Evolutionary conservation across 1,139 yeast species (phyloP), one percentile per base, ranked within the genome.

Genomic region (Nadsonia starkeyi-henricii): DNA sequence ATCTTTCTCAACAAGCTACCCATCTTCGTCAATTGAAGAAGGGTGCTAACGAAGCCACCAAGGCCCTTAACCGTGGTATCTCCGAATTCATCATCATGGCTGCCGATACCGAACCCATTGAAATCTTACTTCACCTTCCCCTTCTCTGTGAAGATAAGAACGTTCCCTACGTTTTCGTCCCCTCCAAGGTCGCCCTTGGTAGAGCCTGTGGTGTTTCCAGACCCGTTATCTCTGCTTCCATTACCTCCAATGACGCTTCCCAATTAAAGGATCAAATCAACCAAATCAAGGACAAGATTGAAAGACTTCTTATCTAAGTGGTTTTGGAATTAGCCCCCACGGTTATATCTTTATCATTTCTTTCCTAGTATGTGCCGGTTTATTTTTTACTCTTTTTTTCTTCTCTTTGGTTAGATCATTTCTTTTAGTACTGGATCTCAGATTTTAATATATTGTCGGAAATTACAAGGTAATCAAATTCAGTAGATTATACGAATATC

Each of bases 191-290:
- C 63, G 98, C 98, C 57, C 78, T 93, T 62, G 98, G 99, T 69
- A 86, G 98, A 77, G 97, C 98, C 62, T 91, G 98, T 76, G 99
- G 98, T 74, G 98, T 93, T 59, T 86, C 97, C 53, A 85, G 99
- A 78, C 97, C 98, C 58, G 98, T 93, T 53, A 89, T 91, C 68
- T 95, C 98, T 66, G 97, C 97, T 57, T 85, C 96, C 56, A 94
- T 93, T 67, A 93, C 99, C 66, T 79, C 98, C 58, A 91, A 93
- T 74, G 99, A 93, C 66, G 95, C 96, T 62, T 88, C 97, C 61
- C 86, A 96, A 63, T 84, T 93, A 75, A 88, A 88, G 79, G 85
- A 76, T 78, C 97, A 89, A 77, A 86, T 91, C 73, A 88, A 85
- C 73, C 86, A 85, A 67, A 88, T 89, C 72, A 93, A 91, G 85